Evolutionary conservation across 2,329 filamentous ascomycete genomes (phyloP).

Genomic region (Knoxdaviesia proteae): DNA sequence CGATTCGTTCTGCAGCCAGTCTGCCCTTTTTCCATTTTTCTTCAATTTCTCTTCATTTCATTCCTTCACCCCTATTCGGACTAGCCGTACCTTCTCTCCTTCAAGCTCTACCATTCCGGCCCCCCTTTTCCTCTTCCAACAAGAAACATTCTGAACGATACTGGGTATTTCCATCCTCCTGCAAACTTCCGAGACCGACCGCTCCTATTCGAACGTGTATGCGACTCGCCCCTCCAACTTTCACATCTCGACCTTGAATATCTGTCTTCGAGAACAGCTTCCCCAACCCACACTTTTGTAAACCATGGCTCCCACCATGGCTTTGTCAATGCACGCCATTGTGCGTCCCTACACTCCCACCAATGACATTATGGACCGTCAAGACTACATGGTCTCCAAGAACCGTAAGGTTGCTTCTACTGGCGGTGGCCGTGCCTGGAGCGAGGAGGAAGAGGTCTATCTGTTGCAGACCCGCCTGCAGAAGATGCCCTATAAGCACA

Average conservation of each 20-base stretch:
- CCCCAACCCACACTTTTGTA: neutral
- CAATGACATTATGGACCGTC: slow-evolving; percentile 32
- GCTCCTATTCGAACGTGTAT: neutral
- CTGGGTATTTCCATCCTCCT: neutral
- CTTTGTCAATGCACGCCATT: slow-evolving; percentile 11
- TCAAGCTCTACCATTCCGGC: neutral
- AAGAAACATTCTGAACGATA: neutral
- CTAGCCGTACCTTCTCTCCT: neutral
- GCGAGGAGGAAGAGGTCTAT: slow-evolving; percentile 73
- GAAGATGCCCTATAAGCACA: slow-evolving; percentile 84
- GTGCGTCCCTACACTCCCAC: slow-evolving; percentile 23
- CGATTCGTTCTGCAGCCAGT: slow-evolving; percentile 7
- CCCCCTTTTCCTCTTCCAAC: neutral
- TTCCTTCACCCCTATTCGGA: neutral
- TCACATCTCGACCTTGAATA: no score
- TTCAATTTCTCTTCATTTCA: neutral
- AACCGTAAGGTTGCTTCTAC: slow-evolving; percentile 48
- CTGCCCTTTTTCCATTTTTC: slow-evolving; percentile 5
- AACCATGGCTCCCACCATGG: slow-evolving; percentile 28
- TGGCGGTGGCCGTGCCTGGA: slow-evolving; percentile 63
- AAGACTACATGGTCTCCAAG: slow-evolving; percentile 40
- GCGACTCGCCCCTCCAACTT: neutral
- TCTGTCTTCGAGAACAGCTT: neutral
- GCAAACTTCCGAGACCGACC: neutral
- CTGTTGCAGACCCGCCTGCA: slow-evolving; percentile 66